Evolutionary conservation across 108 stramenopile genomes (phyloP).

Genomic region (Fistulifera pelliculosa): DNA sequence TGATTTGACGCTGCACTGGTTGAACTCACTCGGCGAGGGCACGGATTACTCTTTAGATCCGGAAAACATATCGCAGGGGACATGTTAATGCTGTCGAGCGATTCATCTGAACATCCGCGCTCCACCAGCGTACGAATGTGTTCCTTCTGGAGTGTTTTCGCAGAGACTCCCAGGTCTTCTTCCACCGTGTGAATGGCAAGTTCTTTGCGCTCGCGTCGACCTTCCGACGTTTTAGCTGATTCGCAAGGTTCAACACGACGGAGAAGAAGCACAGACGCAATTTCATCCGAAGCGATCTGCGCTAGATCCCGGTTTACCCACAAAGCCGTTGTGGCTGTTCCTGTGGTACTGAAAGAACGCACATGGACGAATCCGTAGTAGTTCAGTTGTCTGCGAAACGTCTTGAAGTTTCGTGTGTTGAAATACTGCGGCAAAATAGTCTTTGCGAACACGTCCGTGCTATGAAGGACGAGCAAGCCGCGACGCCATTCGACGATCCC

Average conservation of each 20-base stretch:
- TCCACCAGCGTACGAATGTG: constrained; percentile 43
- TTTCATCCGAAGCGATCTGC: constrained; percentile 27
- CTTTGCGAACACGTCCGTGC: constrained; percentile 76
- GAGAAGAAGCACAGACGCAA: constrained; percentile 60
- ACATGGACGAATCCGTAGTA: constrained; percentile 89
- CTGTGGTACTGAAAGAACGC: constrained; percentile 55
- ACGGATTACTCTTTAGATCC: too few relatives aligned
- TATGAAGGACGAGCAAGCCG: constrained; percentile 76
- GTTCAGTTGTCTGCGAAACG: constrained; percentile 82
- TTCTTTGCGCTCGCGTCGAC: constrained; percentile 65
- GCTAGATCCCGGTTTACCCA: constrained; percentile 82
- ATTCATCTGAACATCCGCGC: constrained; percentile 9
- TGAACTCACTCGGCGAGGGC: too few relatives aligned
- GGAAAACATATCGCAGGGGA: too few relatives aligned
- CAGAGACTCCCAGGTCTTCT: constrained; percentile 53
- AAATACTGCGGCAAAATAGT: constrained; percentile 86
- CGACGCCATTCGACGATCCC: constrained; percentile 79
- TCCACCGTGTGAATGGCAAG: constrained; percentile 59
- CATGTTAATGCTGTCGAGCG: background rate
- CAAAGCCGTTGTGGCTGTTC: constrained; percentile 53
- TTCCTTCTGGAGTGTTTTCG: constrained; percentile 36
- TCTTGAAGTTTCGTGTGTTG: constrained; percentile 89
- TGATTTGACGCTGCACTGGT: too few relatives aligned
- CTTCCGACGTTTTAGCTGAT: constrained; percentile 65
- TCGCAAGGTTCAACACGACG: constrained; percentile 73